phyloP scores from a whole-genome alignment of 2,329 filamentous ascomycete genomes.

The Verticillium nubilum region DNA sequence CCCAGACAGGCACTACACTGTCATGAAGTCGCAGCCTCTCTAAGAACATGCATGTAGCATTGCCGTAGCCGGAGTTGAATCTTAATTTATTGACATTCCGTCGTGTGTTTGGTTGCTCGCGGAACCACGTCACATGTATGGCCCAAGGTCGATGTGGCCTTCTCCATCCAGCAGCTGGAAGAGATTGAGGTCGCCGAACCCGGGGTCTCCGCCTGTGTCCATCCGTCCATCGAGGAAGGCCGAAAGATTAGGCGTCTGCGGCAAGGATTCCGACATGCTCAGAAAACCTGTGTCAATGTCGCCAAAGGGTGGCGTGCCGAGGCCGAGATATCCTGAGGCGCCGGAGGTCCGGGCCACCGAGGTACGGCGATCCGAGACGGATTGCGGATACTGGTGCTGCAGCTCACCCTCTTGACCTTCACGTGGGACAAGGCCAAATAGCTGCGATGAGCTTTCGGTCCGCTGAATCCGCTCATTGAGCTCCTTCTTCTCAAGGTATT shows the following conservation, averaged over 20 bases:
- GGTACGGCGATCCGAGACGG: not conserved
- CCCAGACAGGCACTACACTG: not conserved
- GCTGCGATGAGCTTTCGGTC: slow-evolving; percentile 44
- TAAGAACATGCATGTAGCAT: not conserved
- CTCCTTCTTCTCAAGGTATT: slow-evolving; percentile 42
- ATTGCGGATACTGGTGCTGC: not conserved
- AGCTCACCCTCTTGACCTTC: slow-evolving; percentile 9
- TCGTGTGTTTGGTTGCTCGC: not conserved
- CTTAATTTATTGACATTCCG: not conserved
- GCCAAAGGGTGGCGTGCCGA: slow-evolving; percentile 24
- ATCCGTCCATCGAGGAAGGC: slow-evolving; percentile 28
- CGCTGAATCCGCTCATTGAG: slow-evolving; percentile 38
- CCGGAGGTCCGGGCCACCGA: not conserved
- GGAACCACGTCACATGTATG: slow-evolving; percentile 22
- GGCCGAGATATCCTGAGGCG: slow-evolving; percentile 13
- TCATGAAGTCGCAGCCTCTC: slow-evolving; percentile 3
- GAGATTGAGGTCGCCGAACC: slow-evolving; percentile 39
- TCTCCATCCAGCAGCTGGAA: slow-evolving; percentile 46
- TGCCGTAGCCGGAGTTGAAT: not conserved
- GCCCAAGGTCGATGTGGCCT: slow-evolving; percentile 46
- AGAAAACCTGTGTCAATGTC: slow-evolving; percentile 33
- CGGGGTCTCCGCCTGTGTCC: slow-evolving; percentile 33
- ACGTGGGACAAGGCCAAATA: slow-evolving; percentile 43
- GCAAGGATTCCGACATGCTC: slow-evolving; percentile 28
- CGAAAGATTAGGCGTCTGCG: slow-evolving; percentile 35